Conservation (phyloP, 2,329 filamentous ascomycete genomes). For the Cladophialophora immunda region DNA sequence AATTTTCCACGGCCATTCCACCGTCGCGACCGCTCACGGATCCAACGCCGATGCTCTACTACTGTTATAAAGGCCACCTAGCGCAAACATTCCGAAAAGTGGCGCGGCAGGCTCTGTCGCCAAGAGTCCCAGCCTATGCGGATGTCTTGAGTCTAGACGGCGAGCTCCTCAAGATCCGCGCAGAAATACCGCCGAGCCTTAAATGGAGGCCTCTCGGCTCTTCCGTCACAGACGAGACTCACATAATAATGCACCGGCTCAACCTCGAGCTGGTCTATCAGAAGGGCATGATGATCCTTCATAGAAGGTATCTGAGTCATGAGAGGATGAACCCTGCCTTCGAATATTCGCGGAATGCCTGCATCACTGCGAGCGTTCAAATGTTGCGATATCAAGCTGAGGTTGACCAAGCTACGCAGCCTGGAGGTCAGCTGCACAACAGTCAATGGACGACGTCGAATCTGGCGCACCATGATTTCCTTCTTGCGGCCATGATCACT, state of each 20-base stretch:
- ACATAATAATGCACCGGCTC: conserved; percentile 60
- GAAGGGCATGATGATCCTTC: conserved; percentile 60
- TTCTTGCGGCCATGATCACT: conserved; percentile 69
- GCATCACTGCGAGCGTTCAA: conserved; percentile 57
- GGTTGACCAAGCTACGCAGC: conserved; percentile 59
- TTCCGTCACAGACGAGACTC: conserved; percentile 58
- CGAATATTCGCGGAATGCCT: conserved; percentile 55
- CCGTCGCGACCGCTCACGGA: conserved; percentile 21
- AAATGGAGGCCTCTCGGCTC: conserved; percentile 9
- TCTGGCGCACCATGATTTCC: conserved; percentile 66
- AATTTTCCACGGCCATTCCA: conserved; percentile 40
- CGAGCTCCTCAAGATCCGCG: conserved; percentile 33
- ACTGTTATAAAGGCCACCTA: conserved; percentile 13
- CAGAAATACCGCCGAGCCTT: conserved; percentile 32
- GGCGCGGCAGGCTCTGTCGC: conserved; percentile 40
- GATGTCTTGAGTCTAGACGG: conserved; percentile 35
- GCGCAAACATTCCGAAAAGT: conserved; percentile 10
- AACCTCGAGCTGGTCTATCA: conserved; percentile 62
- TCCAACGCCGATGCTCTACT: conserved; percentile 21
- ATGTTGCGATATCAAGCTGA: conserved; percentile 60
- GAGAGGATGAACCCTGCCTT: conserved; percentile 47
- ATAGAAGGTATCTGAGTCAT: conserved; percentile 60
- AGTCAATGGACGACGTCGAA: conserved; percentile 66
- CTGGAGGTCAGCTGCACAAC: conserved; percentile 62
- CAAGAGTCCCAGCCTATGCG: conserved; percentile 36